Conservation (phyloP, 1,284 basidiomycete species). For the Fomitopsis pinicola region DNA sequence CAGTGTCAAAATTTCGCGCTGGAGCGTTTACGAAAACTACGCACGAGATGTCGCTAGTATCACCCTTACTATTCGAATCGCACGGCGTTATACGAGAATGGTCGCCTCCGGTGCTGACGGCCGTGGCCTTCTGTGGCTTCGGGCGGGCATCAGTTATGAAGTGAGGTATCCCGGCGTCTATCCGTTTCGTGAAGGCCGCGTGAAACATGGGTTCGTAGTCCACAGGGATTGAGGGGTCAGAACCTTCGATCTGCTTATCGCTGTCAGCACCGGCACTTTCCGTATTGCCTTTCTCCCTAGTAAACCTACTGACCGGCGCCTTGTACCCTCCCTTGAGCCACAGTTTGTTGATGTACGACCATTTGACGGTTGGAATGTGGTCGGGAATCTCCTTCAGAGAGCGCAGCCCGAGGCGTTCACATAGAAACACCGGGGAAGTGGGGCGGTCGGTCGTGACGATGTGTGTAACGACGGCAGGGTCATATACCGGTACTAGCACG, state of each 20-base stretch:
- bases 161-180: slow-evolving; percentile 34
- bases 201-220: slow-evolving; percentile 37
- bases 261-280: slow-evolving; percentile 4
- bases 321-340: slow-evolving; percentile 3
- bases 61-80: not conserved
- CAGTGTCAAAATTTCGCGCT: not conserved
- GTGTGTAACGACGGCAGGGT: slow-evolving; percentile 52
- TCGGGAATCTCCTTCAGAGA: slow-evolving; percentile 51
- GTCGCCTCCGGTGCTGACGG: not conserved
- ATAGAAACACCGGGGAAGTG: slow-evolving; percentile 30
- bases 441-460: slow-evolving; percentile 49
- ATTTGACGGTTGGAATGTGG: slow-evolving; percentile 56
- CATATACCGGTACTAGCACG: slow-evolving; percentile 48
- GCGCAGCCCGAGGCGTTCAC: slow-evolving; percentile 37
- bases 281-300: not conserved
- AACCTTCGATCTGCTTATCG: not conserved
- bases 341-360: slow-evolving; percentile 49
- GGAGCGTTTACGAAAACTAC: slow-evolving; percentile 1
- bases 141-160: slow-evolving; percentile 5
- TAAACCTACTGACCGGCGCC: not conserved
- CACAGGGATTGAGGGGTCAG: slow-evolving; percentile 13
- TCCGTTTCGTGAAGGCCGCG: slow-evolving; percentile 42
- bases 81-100: not conserved
- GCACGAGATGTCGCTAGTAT: slow-evolving; percentile 18
- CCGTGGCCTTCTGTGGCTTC: not conserved